These are phyloP conservation scores for Aspergillus nanangensis DNA, from an alignment of 495 filamentous ascomycete genomes.

Conservation along the genomic window DNA sequence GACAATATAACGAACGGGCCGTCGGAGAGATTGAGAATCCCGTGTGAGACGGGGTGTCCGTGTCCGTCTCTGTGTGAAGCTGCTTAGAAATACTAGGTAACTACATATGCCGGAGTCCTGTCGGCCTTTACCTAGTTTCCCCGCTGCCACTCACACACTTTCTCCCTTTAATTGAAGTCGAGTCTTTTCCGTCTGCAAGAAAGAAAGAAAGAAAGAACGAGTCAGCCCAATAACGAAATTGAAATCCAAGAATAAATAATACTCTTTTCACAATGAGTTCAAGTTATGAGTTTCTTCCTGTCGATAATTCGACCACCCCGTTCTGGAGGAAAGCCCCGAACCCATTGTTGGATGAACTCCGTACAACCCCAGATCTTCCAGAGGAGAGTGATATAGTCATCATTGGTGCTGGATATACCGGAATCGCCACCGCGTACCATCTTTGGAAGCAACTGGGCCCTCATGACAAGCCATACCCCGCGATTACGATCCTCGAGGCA, in stretches of 20 bases:
- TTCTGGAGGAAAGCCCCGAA: slow-evolving; percentile 64
- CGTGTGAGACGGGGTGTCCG: no score
- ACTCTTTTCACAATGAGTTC: background rate
- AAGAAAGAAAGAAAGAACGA: no score
- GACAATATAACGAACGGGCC: no score
- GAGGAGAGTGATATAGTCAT: slow-evolving; percentile 55
- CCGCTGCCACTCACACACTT: no score
- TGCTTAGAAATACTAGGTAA: no score
- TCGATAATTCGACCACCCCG: slow-evolving; percentile 52
- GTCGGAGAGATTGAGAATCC: no score
- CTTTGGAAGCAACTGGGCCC: slow-evolving; percentile 37
- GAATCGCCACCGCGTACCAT: slow-evolving; percentile 57
- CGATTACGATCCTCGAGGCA: slow-evolving; percentile 35
- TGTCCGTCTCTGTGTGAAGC: no score
- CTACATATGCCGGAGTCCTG: no score
- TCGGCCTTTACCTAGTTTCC: no score
- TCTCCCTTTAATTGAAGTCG: no score
- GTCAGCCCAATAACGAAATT: background rate
- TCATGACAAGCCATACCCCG: slow-evolving; percentile 10
- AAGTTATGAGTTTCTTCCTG: slow-evolving; percentile 6
- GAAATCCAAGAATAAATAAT: background rate
- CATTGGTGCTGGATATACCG: slow-evolving; percentile 68
- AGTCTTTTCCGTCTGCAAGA: no score
- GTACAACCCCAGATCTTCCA: slow-evolving; percentile 45
- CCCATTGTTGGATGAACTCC: slow-evolving; percentile 53